Percentiles rank a stretch among this genome's conserved stretches.
These are phyloP conservation scores for Nicotiana otophora DNA, from an alignment of 257 asterid species.

Conservation along the genomic window DNA sequence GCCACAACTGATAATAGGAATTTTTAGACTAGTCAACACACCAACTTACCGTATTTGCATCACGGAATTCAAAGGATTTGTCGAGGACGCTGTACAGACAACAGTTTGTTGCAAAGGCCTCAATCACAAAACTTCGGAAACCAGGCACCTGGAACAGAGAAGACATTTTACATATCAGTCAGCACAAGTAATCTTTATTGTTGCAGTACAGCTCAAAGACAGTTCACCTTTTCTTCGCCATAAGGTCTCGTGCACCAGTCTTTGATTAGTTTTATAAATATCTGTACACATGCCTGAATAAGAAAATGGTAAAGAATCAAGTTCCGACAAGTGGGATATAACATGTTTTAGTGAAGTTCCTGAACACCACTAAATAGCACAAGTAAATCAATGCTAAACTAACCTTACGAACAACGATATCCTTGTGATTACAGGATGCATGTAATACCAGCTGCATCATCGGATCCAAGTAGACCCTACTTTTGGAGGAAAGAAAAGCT, in stretches of 20 bases:
- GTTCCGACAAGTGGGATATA: slow-evolving; percentile 2
- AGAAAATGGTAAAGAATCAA: slow-evolving; percentile 5
- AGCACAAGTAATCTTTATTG: not conserved
- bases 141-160: slow-evolving; percentile 77
- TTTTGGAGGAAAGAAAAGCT: slow-evolving; percentile 57
- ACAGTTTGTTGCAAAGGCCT: slow-evolving; percentile 73
- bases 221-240: slow-evolving; percentile 68
- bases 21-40: not conserved
- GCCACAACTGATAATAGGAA: not conserved
- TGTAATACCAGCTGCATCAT: slow-evolving; percentile 78
- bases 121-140: slow-evolving; percentile 66
- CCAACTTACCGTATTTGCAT: slow-evolving; percentile 88
- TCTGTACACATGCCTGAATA: slow-evolving; percentile 82
- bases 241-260: slow-evolving; percentile 73
- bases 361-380: not conserved
- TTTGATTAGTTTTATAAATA: slow-evolving; percentile 75
- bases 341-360: not conserved
- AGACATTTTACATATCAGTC: slow-evolving; percentile 18
- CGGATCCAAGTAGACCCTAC: slow-evolving; percentile 49
- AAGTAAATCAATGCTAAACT: not conserved
- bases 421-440: slow-evolving; percentile 79
- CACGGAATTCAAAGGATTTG: slow-evolving; percentile 81
- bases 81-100: slow-evolving; percentile 92
- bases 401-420: slow-evolving; percentile 69
- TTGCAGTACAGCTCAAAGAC: not conserved